Base-by-base conservation (phyloP, 495 filamentous ascomycete genomes). In the Amniculicola lignicola region DNA sequence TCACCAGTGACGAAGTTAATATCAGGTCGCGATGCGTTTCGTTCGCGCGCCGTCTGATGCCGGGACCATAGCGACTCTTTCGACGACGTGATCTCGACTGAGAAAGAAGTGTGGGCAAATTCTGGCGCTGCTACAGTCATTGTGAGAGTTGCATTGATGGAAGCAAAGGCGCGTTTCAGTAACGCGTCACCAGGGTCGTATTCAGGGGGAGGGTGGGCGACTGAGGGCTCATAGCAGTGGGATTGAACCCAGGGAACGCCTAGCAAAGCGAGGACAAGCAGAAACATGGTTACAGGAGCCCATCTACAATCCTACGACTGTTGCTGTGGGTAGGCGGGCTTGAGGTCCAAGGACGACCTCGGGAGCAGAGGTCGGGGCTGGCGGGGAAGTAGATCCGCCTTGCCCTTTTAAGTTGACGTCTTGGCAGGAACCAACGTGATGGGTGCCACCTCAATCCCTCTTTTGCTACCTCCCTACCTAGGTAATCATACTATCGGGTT, bases 31-130 rank as follows among this genome's bases (percentile, higher is more conserved):
- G 58, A 65, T 4, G 28, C 33, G 59, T 71, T 69, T 15, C 58
- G 60, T 43, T 51, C 35, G 19, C 39, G 55, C 3, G 69, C 69
- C 0, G 69, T 69, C 54, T 71, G 69, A 49, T 63, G 62, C 5
- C 49, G 25, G 5, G 67, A 58, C 65, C 65, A 71, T 2, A 71
- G 59, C 7, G 63, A 59, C 16, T 65, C 46, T 16, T 63, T 60
- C 5, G 62, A 46, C n/a, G 65, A 68, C 1, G 69, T 71, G 36
- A 71, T 29, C 37, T 67, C 57, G 19, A 71, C 51, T n/a, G 69
- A 71, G 44, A 65, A 65, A 21, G 67, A 69, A 2, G 55, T 44
- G 49, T 43, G 48, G 11, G 41, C 39, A 40, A 57, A 69, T 27
- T 65, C 41, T 19, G 46, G 44, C 15, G 22, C 43, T 12, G 37